Base-by-base conservation (phyloP, 441 rosid genomes). In the Eutrema salsugineum region DNA sequence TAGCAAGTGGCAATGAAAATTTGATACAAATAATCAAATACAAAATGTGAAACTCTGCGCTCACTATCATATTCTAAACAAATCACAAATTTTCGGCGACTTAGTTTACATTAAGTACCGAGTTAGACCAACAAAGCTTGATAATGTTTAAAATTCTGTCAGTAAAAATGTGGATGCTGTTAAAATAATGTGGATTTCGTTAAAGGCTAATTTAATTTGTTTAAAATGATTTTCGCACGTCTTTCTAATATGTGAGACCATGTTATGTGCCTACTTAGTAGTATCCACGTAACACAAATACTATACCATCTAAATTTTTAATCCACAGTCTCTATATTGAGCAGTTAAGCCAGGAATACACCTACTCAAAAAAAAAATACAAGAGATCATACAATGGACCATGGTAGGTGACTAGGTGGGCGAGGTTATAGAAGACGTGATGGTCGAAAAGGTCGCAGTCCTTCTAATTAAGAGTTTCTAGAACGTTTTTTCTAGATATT, bases 151-250 rank as follows among this genome's bases (percentile, higher is more conserved):
- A 16, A 61, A 60, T 16, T 50, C 20, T 39, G 20, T 72, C 70
- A 44, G 39, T 20, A 49, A 5, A 60, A 60, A 70, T 70, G 63
- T 71, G 76, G 63, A 71, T 71, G n/a, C n/a, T n/a, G n/a, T n/a
- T n/a, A n/a, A n/a, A n/a, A n/a, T n/a, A 60, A 70, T 70, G 63
- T 71, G 76, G 63, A 71, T 71, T 63, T 63, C 64, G 57, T 54
- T 63, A 33, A 20, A 10, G 62, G 44, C 7, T 40, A 19, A 71
- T 61, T 62, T 9, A 53, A 50, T 20, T 42, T 32, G 30, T 53
- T 62, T 20, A 49, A 19, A 19, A 6, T 19, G 17, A 61, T 62
- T 42, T 42, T 53, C 16, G 56, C 69, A 71, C 76, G 69, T 62
- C 62, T 43, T 53, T 62, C 3, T 42, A 32, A 61, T 14, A 9